phyloP scores from a whole-genome alignment of 1,284 basidiomycete genomes.

The Pascua sp. region DNA sequence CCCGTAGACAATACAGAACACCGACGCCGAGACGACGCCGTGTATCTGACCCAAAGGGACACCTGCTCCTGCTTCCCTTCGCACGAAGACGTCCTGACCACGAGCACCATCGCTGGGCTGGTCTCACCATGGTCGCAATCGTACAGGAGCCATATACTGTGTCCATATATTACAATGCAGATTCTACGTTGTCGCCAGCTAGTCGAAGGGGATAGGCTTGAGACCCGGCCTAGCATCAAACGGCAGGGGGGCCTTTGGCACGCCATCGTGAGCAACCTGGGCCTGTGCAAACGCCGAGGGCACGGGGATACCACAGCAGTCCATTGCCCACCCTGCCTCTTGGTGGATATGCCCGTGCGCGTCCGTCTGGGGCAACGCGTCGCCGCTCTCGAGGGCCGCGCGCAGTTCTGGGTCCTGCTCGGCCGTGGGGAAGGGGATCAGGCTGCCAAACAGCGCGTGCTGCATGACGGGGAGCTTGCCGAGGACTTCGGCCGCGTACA shows the following conservation, averaged over 20 bases:
- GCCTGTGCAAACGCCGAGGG: constrained; percentile 79
- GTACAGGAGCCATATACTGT: too few species aligned
- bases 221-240: constrained; percentile 58
- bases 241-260: constrained; percentile 9
- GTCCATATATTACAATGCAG: too few species aligned
- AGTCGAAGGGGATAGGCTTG: constrained; percentile 80
- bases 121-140: too few species aligned
- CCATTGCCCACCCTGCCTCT: constrained; percentile 69
- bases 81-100: too few species aligned
- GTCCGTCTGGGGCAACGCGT: constrained; percentile 50
- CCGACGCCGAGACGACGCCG: too few species aligned
- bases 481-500: constrained; percentile 94
- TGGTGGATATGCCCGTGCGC: constrained; percentile 64
- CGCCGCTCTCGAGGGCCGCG: constrained; percentile 46
- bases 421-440: constrained; percentile 61
- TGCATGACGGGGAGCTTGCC: constrained; percentile 94
- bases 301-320: constrained; percentile 89
- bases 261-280: constrained; percentile 52
- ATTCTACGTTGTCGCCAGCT: constrained; percentile 1
- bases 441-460: constrained; percentile 89
- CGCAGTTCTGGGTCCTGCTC: constrained; percentile 48
- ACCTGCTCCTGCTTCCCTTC: too few species aligned
- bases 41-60: too few species aligned
- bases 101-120: too few species aligned
- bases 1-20: too few species aligned